Evolutionary conservation across 2,329 filamentous ascomycete genomes (phyloP).

Genomic region (Huntiella moniliformis): DNA sequence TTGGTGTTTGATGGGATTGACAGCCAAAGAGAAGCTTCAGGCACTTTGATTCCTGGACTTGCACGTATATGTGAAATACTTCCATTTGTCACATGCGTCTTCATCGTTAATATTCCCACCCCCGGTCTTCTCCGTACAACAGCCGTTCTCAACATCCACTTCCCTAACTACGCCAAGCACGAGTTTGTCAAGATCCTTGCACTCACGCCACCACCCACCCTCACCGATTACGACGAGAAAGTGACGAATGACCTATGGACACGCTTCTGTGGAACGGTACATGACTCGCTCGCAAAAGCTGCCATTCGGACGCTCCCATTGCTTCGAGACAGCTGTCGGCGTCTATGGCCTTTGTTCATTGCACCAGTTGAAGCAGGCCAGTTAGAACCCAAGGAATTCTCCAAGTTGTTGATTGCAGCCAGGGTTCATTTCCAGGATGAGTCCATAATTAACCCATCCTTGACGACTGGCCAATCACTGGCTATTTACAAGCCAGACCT

Average conservation of each 20-base stretch:
- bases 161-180: slow-evolving; percentile 64
- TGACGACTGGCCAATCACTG: slow-evolving; percentile 20
- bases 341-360: slow-evolving; percentile 73
- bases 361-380: slow-evolving; percentile 58
- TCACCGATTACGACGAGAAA: slow-evolving; percentile 30
- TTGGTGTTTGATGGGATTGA: slow-evolving; percentile 81
- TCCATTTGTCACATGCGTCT: slow-evolving; percentile 54
- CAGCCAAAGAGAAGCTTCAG: slow-evolving; percentile 58
- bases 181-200: slow-evolving; percentile 64
- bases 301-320: slow-evolving; percentile 62
- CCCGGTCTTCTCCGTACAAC: slow-evolving; percentile 50
- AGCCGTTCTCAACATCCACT: slow-evolving; percentile 59
- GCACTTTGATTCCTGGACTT: slow-evolving; percentile 62
- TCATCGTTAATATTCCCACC: slow-evolving; percentile 56
- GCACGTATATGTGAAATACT: slow-evolving; percentile 73
- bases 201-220: slow-evolving; percentile 25
- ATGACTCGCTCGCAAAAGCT: slow-evolving; percentile 68
- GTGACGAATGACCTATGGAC: slow-evolving; percentile 54
- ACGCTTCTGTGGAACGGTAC: slow-evolving; percentile 65
- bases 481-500: not conserved
- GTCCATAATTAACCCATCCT: slow-evolving; percentile 44
- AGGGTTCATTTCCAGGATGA: slow-evolving; percentile 56
- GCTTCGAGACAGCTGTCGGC: slow-evolving; percentile 49
- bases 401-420: slow-evolving; percentile 56
- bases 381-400: slow-evolving; percentile 61